Evolutionary conservation across 176 grass and related monocot species (phyloP).

Genomic region (Phoenix dactylifera): DNA sequence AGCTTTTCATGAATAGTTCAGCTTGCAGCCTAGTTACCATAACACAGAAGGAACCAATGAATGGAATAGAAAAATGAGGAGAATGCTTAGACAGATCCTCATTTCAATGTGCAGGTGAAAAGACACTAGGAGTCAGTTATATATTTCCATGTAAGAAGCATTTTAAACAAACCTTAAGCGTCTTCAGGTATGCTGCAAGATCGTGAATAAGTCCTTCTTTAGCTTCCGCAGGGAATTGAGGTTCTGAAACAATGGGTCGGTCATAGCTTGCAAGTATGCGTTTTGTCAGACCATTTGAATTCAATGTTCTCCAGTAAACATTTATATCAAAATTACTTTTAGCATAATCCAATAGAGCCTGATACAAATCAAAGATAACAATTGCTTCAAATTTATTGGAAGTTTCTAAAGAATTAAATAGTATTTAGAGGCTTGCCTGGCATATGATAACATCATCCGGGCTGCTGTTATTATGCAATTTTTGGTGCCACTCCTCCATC

Average conservation of each 20-base stretch:
- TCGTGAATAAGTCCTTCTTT: constrained; percentile 7
- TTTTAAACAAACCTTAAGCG: constrained; percentile 10
- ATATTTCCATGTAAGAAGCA: no score
- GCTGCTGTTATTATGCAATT: constrained; percentile 18
- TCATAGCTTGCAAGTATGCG: constrained; percentile 6
- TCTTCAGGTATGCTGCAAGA: constrained; percentile 11
- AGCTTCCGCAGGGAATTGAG: constrained; percentile 2
- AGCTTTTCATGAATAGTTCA: no score
- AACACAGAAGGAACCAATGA: no score
- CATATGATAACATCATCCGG: constrained; percentile 24
- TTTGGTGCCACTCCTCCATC: constrained; percentile 25
- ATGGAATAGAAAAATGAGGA: no score
- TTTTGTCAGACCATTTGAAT: constrained; percentile 14
- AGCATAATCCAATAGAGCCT: constrained; percentile 14
- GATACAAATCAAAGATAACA: background rate
- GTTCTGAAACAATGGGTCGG: constrained; percentile 10
- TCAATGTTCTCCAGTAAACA: constrained; percentile 14
- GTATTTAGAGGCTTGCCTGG: background rate
- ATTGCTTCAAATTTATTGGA: background rate
- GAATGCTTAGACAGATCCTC: no score
- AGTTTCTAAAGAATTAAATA: background rate
- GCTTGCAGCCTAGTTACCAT: no score
- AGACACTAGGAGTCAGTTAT: no score
- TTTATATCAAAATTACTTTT: constrained; percentile 17
- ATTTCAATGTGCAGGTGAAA: no score